Percentiles rank a stretch among this genome's conserved stretches.
phyloP scores from a whole-genome alignment of 495 filamentous ascomycete genomes.

The Daldinia loculata region DNA sequence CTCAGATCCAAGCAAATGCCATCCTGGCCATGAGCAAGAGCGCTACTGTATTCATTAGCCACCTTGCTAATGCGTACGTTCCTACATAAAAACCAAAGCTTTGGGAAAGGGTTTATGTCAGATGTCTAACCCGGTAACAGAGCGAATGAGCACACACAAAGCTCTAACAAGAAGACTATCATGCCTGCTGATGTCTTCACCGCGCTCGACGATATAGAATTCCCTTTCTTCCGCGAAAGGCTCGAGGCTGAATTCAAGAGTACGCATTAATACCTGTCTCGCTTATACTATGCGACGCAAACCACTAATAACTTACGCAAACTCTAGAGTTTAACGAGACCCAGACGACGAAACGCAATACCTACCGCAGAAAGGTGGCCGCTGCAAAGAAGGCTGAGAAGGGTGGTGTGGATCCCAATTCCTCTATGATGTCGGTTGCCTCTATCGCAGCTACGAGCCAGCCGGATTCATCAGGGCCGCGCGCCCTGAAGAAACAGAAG shows the following conservation, averaged over 20 bases:
- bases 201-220: conserved; percentile 84
- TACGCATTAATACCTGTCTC: conserved; percentile 43
- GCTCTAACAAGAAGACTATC: conserved; percentile 82
- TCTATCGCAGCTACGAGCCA: conserved; percentile 22
- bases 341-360: conserved; percentile 60
- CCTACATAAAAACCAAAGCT: background rate
- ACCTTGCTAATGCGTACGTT: conserved; percentile 82
- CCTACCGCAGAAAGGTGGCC: conserved; percentile 60
- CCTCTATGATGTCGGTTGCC: conserved; percentile 47
- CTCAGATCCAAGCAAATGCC: conserved; percentile 92
- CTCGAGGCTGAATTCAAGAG: conserved; percentile 70
- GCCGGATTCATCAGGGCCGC: conserved; percentile 29
- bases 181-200: conserved; percentile 83
- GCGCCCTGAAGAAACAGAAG: conserved; percentile 53
- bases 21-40: conserved; percentile 90
- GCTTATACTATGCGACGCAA: background rate
- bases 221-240: conserved; percentile 74
- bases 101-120: background rate
- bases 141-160: conserved; percentile 76
- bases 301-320: conserved; percentile 6
- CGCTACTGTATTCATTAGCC: conserved; percentile 93
- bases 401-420: conserved; percentile 33
- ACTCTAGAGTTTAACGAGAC: conserved; percentile 61
- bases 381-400: conserved; percentile 51
- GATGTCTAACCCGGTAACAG: conserved; percentile 52